Conservation (phyloP, 202 grass and related monocot species). For the Zoysia matrella region DNA sequence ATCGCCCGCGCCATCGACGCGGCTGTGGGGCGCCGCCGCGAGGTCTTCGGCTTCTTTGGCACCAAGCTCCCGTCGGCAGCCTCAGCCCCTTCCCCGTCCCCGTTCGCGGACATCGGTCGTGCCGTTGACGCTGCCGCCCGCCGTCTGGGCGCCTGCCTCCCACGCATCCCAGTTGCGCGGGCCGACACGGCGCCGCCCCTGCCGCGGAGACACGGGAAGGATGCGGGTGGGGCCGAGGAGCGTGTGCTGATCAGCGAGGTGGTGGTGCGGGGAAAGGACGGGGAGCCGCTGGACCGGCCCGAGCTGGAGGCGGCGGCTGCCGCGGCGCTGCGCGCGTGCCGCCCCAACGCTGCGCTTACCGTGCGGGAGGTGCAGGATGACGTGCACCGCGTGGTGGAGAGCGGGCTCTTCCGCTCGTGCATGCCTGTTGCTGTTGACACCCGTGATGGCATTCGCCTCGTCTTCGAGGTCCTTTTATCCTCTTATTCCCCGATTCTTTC, state of each 20-base stretch:
- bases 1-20: constrained; percentile 65
- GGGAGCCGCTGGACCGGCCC: constrained; percentile 74
- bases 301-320: constrained; percentile 80
- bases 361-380: constrained; percentile 95
- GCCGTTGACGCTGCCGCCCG: constrained; percentile 46
- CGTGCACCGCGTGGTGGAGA: constrained; percentile 89
- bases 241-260: constrained; percentile 96
- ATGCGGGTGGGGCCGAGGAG: constrained; percentile 65
- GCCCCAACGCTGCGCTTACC: constrained; percentile 92
- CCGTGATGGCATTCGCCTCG: constrained; percentile 89
- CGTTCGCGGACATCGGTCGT: constrained; percentile 79
- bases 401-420: constrained; percentile 80
- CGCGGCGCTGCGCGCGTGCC: constrained; percentile 72
- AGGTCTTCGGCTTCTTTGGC: constrained; percentile 62
- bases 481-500: neutral
- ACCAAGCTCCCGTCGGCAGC: constrained; percentile 51
- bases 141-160: constrained; percentile 43
- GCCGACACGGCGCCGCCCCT: constrained; percentile 43
- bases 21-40: constrained; percentile 48
- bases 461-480: constrained; percentile 68
- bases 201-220: constrained; percentile 67
- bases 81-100: neutral
- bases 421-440: constrained; percentile 95
- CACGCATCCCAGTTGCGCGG: constrained; percentile 37
- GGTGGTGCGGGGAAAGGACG: constrained; percentile 80